These are phyloP conservation scores for Microcyclospora pomicola DNA, from an alignment of 2,329 filamentous ascomycete genomes.

Conservation along the genomic window DNA sequence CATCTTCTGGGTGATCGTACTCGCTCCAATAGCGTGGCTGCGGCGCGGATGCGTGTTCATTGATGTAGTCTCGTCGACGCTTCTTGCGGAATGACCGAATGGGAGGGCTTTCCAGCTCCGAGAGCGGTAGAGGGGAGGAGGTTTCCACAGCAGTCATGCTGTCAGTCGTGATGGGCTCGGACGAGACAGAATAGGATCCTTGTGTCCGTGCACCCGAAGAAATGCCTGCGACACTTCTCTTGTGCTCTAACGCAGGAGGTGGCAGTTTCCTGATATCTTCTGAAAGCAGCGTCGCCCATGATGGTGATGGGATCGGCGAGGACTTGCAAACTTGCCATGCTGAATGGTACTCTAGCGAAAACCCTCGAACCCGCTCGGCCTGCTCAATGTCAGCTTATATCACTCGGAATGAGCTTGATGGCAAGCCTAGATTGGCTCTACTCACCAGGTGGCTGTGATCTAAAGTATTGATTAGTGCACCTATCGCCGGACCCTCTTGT, in stretches of 20 bases:
- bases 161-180: slow-evolving; percentile 21
- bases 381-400: too few relatives aligned
- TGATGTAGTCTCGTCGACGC: slow-evolving; percentile 21
- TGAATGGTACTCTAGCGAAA: slow-evolving; percentile 40
- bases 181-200: slow-evolving; percentile 26
- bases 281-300: slow-evolving; percentile 35
- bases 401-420: too few relatives aligned
- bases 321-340: slow-evolving; percentile 36
- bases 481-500: slow-evolving; percentile 30
- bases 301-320: slow-evolving; percentile 30
- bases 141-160: slow-evolving; percentile 21
- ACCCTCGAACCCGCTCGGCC: slow-evolving; percentile 36
- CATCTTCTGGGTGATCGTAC: slow-evolving; percentile 69
- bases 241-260: slow-evolving; percentile 15
- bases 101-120: slow-evolving; percentile 25
- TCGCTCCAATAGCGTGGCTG: slow-evolving; percentile 62
- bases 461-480: slow-evolving; percentile 28
- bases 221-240: slow-evolving; percentile 8
- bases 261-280: slow-evolving; percentile 42
- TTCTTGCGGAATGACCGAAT: slow-evolving; percentile 32
- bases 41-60: slow-evolving; percentile 11
- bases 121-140: slow-evolving; percentile 21
- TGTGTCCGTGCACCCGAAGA: slow-evolving; percentile 7
- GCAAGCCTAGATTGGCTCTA: too few relatives aligned
- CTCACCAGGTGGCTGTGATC: slow-evolving; percentile 34